Evolutionary conservation across 768 basidiomycete genomes (phyloP).

Genomic region (Tulasnella calospora): DNA sequence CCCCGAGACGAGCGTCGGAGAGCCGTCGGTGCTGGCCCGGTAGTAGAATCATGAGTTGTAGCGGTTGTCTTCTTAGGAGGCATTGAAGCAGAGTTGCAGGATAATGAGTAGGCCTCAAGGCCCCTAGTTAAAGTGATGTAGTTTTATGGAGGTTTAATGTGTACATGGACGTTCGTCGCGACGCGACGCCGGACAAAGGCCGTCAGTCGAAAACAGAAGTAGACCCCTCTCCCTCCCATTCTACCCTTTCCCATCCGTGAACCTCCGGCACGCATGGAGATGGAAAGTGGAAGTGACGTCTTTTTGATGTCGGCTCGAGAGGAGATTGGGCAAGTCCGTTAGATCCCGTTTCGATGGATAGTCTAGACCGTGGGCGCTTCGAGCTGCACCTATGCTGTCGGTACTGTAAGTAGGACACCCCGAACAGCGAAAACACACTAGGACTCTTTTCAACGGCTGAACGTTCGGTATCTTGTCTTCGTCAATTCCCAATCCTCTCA

Average conservation of each 20-base stretch:
- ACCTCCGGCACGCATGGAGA: neutral
- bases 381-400: too few relatives aligned
- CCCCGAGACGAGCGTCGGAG: neutral
- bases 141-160: neutral
- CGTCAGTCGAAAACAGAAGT: constrained; percentile 8
- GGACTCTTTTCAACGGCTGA: neutral
- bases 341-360: neutral
- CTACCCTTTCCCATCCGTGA: neutral
- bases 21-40: neutral
- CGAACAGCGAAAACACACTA: neutral
- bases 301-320: neutral
- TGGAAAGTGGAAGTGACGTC: neutral
- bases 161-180: neutral
- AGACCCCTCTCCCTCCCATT: neutral
- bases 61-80: neutral
- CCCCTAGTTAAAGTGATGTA: neutral
- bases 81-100: neutral
- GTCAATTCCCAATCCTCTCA: too few relatives aligned
- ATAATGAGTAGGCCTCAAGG: neutral
- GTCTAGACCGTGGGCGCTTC: neutral
- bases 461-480: neutral
- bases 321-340: neutral
- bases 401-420: too few relatives aligned
- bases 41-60: neutral
- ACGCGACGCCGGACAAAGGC: neutral